Base-by-base conservation (phyloP, 2,329 filamentous ascomycete species). In the Ilyonectria destructans region DNA sequence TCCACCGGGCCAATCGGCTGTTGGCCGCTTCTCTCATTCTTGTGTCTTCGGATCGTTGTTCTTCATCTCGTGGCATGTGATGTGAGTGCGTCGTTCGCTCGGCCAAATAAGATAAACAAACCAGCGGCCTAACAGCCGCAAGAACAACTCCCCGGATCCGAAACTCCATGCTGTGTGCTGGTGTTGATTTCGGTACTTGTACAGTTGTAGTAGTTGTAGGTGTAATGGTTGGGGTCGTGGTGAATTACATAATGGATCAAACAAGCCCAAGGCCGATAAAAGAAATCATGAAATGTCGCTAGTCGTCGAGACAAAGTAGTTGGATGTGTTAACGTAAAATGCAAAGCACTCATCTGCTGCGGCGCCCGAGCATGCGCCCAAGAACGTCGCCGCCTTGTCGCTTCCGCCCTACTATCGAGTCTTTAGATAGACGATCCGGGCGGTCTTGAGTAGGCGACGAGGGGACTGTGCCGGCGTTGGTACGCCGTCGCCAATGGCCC, bases 291-390 rank as follows among this genome's bases (percentile, higher is more conserved):
- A 62, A 51, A 52, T 21, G 46, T 65, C 62, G 56, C 58, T 61
- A 60, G 51, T 64, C 64, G 60, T 67, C 33, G 58, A 56, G 58
- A 63, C 54, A 35, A 54, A 55, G 37, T 57, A 69, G 62, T 69
- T 59, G 62, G 52, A 26, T 31, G 52, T 43, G 21, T 31, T 33
- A 51, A 37, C 15, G 19, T 19, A 19, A 48, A n/a, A 17, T 26
- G 33, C 33, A 48, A 49, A 31, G 58, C 63, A 45, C 56, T 73
- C 72, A 75, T 63, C 70, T 71, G 58, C 75, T 80, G 33, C 77
- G 76, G 19, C 80, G 75, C 19, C 81, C 80, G 17, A 83, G 73
- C 69, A 84, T 80, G 21, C 81, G 77, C 23, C 80, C 80, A 56
- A 83, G 76, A 6, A 83, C 77, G 57, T 82, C 81, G 31, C 72